These are phyloP conservation scores for Pelagophyceae sp. DNA, from an alignment of 352 stramenopile species.

Conservation along the genomic window DNA sequence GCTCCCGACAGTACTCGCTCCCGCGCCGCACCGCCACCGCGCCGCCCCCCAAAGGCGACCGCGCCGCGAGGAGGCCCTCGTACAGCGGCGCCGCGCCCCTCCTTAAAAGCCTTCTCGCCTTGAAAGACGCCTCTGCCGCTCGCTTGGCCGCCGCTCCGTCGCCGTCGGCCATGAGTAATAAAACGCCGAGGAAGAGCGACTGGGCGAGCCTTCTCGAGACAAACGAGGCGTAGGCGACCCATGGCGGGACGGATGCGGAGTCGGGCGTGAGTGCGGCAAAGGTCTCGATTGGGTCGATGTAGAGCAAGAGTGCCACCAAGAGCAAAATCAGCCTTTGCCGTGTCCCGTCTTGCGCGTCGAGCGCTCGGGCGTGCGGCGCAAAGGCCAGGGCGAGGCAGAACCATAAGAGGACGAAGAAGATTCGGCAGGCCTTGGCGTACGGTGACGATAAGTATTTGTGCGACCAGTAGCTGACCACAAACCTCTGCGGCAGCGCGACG, in stretches of 20 bases:
- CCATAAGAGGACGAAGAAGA: neutral
- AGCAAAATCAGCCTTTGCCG: neutral
- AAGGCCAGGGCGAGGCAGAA: neutral
- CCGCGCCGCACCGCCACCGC: neutral
- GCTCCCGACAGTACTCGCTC: neutral
- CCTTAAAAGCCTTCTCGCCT: neutral
- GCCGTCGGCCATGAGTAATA: neutral
- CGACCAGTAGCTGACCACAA: neutral
- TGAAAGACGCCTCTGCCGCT: neutral
- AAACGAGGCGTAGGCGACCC: neutral
- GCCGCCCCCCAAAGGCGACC: neutral
- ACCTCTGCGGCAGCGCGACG: neutral
- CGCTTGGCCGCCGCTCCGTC: neutral
- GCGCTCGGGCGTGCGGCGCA: neutral
- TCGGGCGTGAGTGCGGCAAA: neutral
- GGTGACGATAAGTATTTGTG: neutral
- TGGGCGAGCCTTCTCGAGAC: neutral
- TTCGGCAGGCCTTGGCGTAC: neutral
- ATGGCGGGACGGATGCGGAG: neutral
- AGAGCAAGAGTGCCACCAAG: neutral
- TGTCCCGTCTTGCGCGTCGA: neutral
- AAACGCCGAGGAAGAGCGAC: neutral
- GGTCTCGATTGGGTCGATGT: constrained; percentile 4
- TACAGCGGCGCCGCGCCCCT: neutral
- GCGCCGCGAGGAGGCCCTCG: neutral